Percentiles rank a stretch among this genome's conserved stretches.
Evolutionary conservation across 2,329 filamentous ascomycete genomes (phyloP).

Genomic region (Aureobasidium zeae): DNA sequence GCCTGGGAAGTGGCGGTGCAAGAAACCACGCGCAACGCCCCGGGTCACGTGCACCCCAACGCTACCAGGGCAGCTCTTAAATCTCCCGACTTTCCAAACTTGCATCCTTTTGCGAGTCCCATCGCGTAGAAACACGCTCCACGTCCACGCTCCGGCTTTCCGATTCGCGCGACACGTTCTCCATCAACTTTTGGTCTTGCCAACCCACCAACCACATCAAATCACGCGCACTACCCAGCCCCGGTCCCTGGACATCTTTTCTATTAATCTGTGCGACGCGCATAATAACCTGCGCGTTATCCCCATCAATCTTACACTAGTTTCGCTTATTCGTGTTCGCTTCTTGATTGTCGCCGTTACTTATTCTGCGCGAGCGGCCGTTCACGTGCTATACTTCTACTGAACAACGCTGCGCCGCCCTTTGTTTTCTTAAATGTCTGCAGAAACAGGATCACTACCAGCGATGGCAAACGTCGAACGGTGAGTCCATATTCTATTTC

Average conservation of each 20-base stretch:
- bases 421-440: slow-evolving; percentile 11
- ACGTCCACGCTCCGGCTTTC: slow-evolving; percentile 14
- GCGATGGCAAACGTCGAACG: slow-evolving; percentile 41
- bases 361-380: slow-evolving; percentile 5
- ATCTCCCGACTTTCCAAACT: slow-evolving; percentile 10
- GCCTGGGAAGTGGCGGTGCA: slow-evolving; percentile 3
- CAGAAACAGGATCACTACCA: slow-evolving; percentile 15
- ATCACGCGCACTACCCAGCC: slow-evolving; percentile 1
- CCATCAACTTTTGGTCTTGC: background rate
- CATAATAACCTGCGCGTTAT: slow-evolving; percentile 7
- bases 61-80: slow-evolving; percentile 1
- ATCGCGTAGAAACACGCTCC: slow-evolving; percentile 14
- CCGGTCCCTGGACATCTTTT: slow-evolving; percentile 1
- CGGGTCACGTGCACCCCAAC: background rate
- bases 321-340: slow-evolving; percentile 8
- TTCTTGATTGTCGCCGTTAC: slow-evolving; percentile 11
- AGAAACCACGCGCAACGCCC: background rate
- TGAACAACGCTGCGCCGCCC: slow-evolving; percentile 8
- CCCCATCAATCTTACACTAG: slow-evolving; percentile 8
- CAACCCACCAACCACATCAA: background rate
- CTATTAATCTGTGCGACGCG: slow-evolving; percentile 11
- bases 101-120: slow-evolving; percentile 11
- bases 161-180: slow-evolving; percentile 13
- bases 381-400: slow-evolving; percentile 12
- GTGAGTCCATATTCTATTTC: slow-evolving; percentile 41